Conservation (phyloP, 116 monocot genomes). For the Papilionanthe hybrid region DNA sequence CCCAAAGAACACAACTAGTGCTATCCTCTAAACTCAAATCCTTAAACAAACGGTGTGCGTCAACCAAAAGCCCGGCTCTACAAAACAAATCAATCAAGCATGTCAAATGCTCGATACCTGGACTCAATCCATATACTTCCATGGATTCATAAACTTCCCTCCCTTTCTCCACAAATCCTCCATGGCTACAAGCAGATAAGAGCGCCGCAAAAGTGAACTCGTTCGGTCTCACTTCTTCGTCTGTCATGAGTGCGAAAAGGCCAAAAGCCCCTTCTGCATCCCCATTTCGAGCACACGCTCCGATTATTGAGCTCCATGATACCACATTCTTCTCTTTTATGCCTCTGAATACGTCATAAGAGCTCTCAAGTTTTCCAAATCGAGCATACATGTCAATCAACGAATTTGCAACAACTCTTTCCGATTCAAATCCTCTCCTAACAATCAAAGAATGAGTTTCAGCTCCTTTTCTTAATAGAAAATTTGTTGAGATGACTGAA, state of each 20-base stretch:
- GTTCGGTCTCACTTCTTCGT: conserved; percentile 39
- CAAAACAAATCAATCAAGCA: conserved; percentile 59
- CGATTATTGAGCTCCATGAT: conserved; percentile 75
- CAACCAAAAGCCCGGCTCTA: conserved; percentile 45
- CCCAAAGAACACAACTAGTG: conserved; percentile 38
- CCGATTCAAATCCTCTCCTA: conserved; percentile 47
- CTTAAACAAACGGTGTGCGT: conserved; percentile 41
- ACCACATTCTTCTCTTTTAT: conserved; percentile 56
- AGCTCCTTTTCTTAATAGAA: conserved; percentile 34
- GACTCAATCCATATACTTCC: conserved; percentile 48
- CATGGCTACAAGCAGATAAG: conserved; percentile 69
- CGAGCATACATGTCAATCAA: conserved; percentile 60
- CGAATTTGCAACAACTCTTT: conserved; percentile 42
- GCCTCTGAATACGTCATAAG: conserved; percentile 32
- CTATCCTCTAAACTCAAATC: not conserved
- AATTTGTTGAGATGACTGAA: conserved; percentile 20
- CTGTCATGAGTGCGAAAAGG: conserved; percentile 40
- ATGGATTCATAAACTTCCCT: conserved; percentile 38
- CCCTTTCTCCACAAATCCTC: conserved; percentile 51
- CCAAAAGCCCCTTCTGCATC: conserved; percentile 33
- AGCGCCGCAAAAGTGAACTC: conserved; percentile 58
- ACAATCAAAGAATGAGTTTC: conserved; percentile 43
- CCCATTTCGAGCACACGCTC: conserved; percentile 53
- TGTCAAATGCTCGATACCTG: conserved; percentile 49
- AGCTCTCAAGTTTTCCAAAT: conserved; percentile 40